Conservation (phyloP, 805 yeast genomes). For the Ogataea nonfermentans region DNA sequence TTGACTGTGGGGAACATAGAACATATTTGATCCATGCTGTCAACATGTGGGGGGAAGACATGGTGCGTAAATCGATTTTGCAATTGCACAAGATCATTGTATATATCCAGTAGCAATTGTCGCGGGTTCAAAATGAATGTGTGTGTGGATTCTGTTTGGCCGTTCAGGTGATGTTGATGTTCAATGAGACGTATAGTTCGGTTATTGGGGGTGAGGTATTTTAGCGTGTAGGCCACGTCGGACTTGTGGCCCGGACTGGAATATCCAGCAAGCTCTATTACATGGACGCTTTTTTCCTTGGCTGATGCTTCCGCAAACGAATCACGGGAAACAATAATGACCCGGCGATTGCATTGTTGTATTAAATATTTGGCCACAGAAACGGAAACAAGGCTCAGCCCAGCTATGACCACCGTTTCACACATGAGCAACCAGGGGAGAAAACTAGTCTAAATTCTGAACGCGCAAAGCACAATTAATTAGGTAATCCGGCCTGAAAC, state of each 20-base stretch:
- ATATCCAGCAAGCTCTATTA: constrained; percentile 12
- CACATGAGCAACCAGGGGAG: constrained; percentile 2
- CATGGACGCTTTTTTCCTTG: constrained; percentile 18
- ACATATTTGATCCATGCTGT: constrained; percentile 8
- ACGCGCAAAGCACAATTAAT: background rate
- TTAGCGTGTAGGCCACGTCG: constrained; percentile 14
- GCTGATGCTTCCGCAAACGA: constrained; percentile 9
- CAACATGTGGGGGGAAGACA: constrained; percentile 12
- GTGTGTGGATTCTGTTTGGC: background rate
- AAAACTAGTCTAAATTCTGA: background rate
- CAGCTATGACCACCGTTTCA: constrained; percentile 11
- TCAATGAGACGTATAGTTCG: constrained; percentile 9
- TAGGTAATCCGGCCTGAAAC: constrained; percentile 2
- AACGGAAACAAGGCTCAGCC: constrained; percentile 16
- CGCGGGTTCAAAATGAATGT: constrained; percentile 9
- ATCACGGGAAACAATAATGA: constrained; percentile 17
- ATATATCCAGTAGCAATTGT: constrained; percentile 9
- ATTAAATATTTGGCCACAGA: constrained; percentile 12
- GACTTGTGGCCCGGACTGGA: constrained; percentile 4
- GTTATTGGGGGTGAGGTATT: constrained; percentile 11
- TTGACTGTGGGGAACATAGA: constrained; percentile 12
- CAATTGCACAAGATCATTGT: constrained; percentile 7
- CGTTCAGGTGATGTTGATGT: constrained; percentile 12
- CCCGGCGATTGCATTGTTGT: constrained; percentile 6
- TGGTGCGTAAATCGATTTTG: constrained; percentile 10